These are phyloP conservation scores for Tolypocladium inflatum DNA, from an alignment of 2,329 filamentous ascomycete species.

Conservation along the genomic window DNA sequence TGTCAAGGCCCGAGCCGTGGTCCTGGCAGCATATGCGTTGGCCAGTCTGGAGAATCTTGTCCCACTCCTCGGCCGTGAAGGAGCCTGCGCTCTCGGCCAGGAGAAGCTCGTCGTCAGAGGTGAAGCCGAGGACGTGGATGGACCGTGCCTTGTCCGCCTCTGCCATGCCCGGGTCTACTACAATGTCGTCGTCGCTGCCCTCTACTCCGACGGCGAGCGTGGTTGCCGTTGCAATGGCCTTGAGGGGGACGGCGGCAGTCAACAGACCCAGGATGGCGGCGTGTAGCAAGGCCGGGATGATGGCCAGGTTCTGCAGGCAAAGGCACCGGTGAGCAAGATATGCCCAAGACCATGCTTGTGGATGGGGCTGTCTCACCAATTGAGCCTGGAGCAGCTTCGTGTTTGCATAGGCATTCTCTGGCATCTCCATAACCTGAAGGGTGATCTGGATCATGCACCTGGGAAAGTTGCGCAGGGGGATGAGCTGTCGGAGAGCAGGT, in stretches of 20 bases:
- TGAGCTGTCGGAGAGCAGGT: constrained; percentile 61
- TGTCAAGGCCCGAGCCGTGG: constrained; percentile 28
- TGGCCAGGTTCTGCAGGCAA: constrained; percentile 54
- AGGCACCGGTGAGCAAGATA: constrained; percentile 6
- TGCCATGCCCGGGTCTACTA: constrained; percentile 52
- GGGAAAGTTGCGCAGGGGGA: constrained; percentile 67
- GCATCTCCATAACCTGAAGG: constrained; percentile 64
- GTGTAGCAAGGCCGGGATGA: constrained; percentile 77
- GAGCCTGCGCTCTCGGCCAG: constrained; percentile 73
- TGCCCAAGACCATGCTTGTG: neutral
- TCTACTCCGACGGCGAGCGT: constrained; percentile 48
- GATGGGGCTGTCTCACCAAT: constrained; percentile 37
- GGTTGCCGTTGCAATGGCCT: constrained; percentile 58
- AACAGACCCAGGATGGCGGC: constrained; percentile 69
- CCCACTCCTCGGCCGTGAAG: constrained; percentile 71
- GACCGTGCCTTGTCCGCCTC: constrained; percentile 57
- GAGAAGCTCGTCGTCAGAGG: constrained; percentile 62
- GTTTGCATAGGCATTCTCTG: constrained; percentile 56
- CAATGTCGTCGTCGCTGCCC: constrained; percentile 29
- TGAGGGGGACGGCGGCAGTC: constrained; percentile 73
- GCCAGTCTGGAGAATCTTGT: constrained; percentile 56
- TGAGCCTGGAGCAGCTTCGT: constrained; percentile 50
- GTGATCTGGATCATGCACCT: constrained; percentile 72
- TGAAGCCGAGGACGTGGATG: constrained; percentile 76
- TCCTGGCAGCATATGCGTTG: constrained; percentile 52